phyloP scores from a whole-genome alignment of 805 yeast species.

The Grigorovia yakushimaensis region DNA sequence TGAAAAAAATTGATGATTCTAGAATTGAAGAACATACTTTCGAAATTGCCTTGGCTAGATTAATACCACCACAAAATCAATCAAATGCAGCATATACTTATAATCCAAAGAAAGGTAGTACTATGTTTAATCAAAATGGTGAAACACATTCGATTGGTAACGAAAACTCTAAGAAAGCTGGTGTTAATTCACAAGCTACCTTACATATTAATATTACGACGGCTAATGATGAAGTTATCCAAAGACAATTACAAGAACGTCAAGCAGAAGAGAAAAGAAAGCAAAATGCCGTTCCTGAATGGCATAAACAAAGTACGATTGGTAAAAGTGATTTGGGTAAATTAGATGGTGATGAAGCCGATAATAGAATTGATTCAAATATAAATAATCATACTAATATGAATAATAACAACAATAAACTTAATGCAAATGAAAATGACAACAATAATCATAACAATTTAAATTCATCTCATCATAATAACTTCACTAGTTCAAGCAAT shows the following conservation, averaged over 20 bases:
- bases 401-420: constrained; percentile 2
- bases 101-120: constrained; percentile 36
- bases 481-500: neutral
- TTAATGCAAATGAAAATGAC: constrained; percentile 2
- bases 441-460: constrained; percentile 5
- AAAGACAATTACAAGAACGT: constrained; percentile 52
- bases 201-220: constrained; percentile 81
- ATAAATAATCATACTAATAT: constrained; percentile 8
- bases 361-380: constrained; percentile 14
- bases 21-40: constrained; percentile 81
- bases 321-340: constrained; percentile 55
- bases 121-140: constrained; percentile 34
- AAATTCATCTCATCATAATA: neutral
- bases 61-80: constrained; percentile 74
- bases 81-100: constrained; percentile 63
- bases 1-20: constrained; percentile 74
- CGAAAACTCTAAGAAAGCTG: constrained; percentile 39
- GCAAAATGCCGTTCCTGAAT: constrained; percentile 91
- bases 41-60: constrained; percentile 69
- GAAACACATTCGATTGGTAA: constrained; percentile 28
- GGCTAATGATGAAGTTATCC: constrained; percentile 71
- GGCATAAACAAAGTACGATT: constrained; percentile 91
- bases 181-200: constrained; percentile 67
- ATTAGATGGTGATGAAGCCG: constrained; percentile 40
- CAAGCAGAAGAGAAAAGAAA: constrained; percentile 64